Base-by-base conservation (phyloP, 768 basidiomycete species). In the Mrakia gelida region DNA sequence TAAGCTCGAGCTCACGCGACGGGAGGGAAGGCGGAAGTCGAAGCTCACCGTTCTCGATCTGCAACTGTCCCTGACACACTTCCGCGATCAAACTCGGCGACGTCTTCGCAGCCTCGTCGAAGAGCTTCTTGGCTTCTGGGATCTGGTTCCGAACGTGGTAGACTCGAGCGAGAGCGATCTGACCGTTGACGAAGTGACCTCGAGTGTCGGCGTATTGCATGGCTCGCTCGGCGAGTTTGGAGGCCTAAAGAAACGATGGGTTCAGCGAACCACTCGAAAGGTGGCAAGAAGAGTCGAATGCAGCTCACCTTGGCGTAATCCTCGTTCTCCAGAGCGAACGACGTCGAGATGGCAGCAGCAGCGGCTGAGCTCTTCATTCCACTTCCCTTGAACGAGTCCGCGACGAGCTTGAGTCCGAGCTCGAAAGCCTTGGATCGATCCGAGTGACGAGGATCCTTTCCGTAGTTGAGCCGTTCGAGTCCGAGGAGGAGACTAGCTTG, bases 171-270 rank as follows among this genome's bases (percentile, higher is more conserved):
- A 95, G 90, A 45, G 92, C 88, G 23, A 95, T 85, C 82, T 94
- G 92, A 3, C 94, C 92, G 81, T 97, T 95, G 0, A 92, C 91
- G 41, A 95, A 87, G 23, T 96, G 86, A 34, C 82, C 83, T 45
- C 81, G 82, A 49, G 83, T 94, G 81, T 98, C 96, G 0, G 95
- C 92, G 82, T 92, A 97, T 82, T 98, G 95, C 59, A 98, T 90
- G 0, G 95, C 92, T 73, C 95, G 89, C 82, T 98, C 97, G 32
- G 94, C 95, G 28, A 98, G 86, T 86, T 98, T 99, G 63, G 96
- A 84, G 0, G 94, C 93, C 90, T 94, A 75, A 0, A 5, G 23
- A 75, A n/a, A 13, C 15, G 30, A 34, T 21, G 11, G 15, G n/a
- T 21, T 21, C 63, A 62, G 67, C 45, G 1, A 9, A 23, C 52